Conservation (phyloP, 192 early-diverging fungal species). For the Backusella liffmaniae region DNA sequence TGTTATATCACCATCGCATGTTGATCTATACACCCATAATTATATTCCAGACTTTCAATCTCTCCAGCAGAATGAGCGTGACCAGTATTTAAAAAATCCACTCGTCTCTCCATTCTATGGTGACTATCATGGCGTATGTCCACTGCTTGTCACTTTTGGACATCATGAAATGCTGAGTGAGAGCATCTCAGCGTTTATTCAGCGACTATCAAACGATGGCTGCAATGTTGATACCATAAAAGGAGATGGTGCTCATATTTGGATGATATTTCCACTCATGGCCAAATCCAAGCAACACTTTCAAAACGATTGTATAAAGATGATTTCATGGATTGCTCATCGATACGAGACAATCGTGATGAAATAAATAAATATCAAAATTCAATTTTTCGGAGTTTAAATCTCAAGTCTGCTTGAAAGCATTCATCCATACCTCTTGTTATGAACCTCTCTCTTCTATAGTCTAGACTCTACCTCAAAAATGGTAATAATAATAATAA, state of each 20-base stretch:
- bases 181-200: slow-evolving; percentile 8
- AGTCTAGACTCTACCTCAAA: slow-evolving; percentile 11
- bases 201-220: not conserved
- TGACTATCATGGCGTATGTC: not conserved
- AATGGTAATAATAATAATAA: slow-evolving; percentile 10
- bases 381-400: not conserved
- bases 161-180: slow-evolving; percentile 5
- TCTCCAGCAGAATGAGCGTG: not conserved
- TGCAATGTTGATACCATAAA: not conserved
- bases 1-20: not conserved
- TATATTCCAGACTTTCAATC: slow-evolving; percentile 1
- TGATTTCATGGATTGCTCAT: not conserved
- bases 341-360: not conserved
- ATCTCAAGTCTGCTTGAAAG: not conserved
- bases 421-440: not conserved
- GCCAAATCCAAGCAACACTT: not conserved
- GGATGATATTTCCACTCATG: not conserved
- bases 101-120: slow-evolving; percentile 11
- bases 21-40: not conserved
- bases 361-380: not conserved
- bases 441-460: slow-evolving; percentile 16
- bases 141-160: slow-evolving; percentile 9
- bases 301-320: not conserved
- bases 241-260: not conserved
- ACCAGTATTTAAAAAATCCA: not conserved